Evolutionary conservation across 768 basidiomycete species (phyloP).

Genomic region (Chlorophyllum brunneum): DNA sequence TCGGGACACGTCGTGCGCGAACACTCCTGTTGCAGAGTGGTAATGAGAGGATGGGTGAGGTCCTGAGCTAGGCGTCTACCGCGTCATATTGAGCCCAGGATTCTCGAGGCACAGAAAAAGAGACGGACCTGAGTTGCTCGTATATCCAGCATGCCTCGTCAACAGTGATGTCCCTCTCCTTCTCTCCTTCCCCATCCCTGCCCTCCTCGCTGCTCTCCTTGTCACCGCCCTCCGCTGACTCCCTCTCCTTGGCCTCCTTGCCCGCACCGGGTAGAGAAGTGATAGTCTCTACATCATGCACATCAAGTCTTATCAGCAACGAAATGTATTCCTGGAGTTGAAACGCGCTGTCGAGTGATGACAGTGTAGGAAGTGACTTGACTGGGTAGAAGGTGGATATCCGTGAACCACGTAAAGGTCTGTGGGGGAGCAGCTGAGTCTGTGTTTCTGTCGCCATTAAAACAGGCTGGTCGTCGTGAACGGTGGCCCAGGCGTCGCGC

Average conservation of each 20-base stretch:
- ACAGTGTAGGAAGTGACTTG: constrained; percentile 63
- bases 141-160: constrained; percentile 88
- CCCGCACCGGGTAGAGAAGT: constrained; percentile 66
- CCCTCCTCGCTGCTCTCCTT: constrained; percentile 18
- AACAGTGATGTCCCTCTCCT: constrained; percentile 51
- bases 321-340: constrained; percentile 95
- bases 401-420: constrained; percentile 73
- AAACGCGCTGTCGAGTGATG: constrained; percentile 85
- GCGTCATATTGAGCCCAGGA: neutral
- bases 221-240: constrained; percentile 19
- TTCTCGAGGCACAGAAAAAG: neutral
- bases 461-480: neutral
- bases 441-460: neutral
- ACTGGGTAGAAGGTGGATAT: constrained; percentile 80
- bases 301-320: constrained; percentile 77
- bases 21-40: constrained; percentile 83
- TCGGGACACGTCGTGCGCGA: constrained; percentile 84
- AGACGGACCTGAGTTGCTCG: constrained; percentile 43
- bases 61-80: constrained; percentile 83
- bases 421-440: constrained; percentile 38
- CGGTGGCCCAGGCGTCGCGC: neutral
- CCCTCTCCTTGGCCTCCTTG: constrained; percentile 22
- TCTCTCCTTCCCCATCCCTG: constrained; percentile 19
- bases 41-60: constrained; percentile 80
- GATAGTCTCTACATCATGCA: constrained; percentile 83